Conservation (phyloP, 2,329 filamentous ascomycete genomes). For the Alternaria solani region DNA sequence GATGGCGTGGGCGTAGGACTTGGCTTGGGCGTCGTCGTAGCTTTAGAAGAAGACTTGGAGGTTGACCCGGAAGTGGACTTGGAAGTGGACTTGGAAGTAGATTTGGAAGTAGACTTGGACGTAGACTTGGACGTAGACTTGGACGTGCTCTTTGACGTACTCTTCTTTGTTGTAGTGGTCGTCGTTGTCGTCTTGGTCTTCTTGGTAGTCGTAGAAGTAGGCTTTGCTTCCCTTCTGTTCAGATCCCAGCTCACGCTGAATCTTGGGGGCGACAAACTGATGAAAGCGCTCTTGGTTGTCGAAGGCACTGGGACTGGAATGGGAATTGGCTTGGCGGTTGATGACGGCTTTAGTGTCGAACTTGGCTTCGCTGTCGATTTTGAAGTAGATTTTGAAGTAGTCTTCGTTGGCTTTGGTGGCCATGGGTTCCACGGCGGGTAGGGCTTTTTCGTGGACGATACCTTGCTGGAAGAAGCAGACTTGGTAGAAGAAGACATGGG, state of each 20-base stretch:
- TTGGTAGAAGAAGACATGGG: not conserved
- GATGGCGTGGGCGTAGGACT: constrained; percentile 11
- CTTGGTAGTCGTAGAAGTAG: constrained; percentile 9
- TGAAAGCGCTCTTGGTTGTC: constrained; percentile 11
- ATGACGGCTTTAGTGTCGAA: constrained; percentile 4
- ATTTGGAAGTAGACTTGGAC: constrained; percentile 7
- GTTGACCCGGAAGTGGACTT: constrained; percentile 7
- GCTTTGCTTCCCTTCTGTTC: constrained; percentile 13
- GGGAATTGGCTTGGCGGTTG: constrained; percentile 9
- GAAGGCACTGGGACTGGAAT: constrained; percentile 11
- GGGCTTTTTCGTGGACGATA: constrained; percentile 23
- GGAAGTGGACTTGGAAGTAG: too few species aligned
- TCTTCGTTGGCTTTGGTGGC: constrained; percentile 18
- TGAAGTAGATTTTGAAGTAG: constrained; percentile 1
- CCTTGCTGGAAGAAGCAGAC: not conserved
- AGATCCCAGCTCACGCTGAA: constrained; percentile 24
- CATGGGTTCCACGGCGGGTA: constrained; percentile 17
- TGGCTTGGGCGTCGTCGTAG: constrained; percentile 13
- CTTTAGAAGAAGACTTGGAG: constrained; percentile 9
- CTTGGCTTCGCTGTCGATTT: constrained; percentile 7
- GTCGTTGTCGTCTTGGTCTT: constrained; percentile 3
- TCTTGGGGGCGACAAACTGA: constrained; percentile 17
- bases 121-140: constrained; percentile 14
- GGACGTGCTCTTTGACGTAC: constrained; percentile 6
- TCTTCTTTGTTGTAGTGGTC: constrained; percentile 9